These are phyloP conservation scores for Herpetomonas samuelpessoai DNA, from an alignment of 208 protist species.

Conservation along the genomic window DNA sequence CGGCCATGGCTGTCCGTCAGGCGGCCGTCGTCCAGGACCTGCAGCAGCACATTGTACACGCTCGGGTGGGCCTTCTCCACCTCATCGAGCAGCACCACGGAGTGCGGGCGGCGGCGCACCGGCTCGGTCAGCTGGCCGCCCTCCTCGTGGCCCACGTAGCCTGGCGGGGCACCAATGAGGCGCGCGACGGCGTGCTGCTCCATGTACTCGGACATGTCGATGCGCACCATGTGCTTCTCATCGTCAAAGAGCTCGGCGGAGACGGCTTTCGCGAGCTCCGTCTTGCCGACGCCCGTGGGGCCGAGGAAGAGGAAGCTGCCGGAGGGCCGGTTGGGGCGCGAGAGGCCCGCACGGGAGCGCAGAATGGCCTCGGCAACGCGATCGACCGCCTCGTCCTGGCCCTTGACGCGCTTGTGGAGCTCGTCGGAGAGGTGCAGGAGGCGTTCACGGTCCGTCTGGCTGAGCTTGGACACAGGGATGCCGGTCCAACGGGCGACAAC, in stretches of 20 bases:
- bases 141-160: constrained; percentile 99
- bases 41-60: constrained; percentile 97
- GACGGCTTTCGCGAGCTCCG: constrained; percentile 96
- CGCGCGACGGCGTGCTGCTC: constrained; percentile 94
- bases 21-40: constrained; percentile 98
- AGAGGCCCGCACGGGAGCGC: constrained; percentile 93
- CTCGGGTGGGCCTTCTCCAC: constrained; percentile 98
- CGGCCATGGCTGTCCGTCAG: constrained; percentile 97
- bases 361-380: constrained; percentile 95
- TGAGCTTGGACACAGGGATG: constrained; percentile 95
- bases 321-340: constrained; percentile 83
- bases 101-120: constrained; percentile 96
- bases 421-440: constrained; percentile 80
- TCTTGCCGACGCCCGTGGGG: constrained; percentile 95
- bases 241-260: constrained; percentile 96
- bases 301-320: constrained; percentile 98
- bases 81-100: constrained; percentile 99
- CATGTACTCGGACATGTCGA: constrained; percentile 99
- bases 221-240: constrained; percentile 95
- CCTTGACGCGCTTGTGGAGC: constrained; percentile 92
- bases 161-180: constrained; percentile 98
- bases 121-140: constrained; percentile 98
- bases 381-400: constrained; percentile 96
- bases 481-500: constrained; percentile 97
- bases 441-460: constrained; percentile 86